These are phyloP conservation scores for Euclidium syriacum DNA, from an alignment of 345 rosid species.

Conservation along the genomic window DNA sequence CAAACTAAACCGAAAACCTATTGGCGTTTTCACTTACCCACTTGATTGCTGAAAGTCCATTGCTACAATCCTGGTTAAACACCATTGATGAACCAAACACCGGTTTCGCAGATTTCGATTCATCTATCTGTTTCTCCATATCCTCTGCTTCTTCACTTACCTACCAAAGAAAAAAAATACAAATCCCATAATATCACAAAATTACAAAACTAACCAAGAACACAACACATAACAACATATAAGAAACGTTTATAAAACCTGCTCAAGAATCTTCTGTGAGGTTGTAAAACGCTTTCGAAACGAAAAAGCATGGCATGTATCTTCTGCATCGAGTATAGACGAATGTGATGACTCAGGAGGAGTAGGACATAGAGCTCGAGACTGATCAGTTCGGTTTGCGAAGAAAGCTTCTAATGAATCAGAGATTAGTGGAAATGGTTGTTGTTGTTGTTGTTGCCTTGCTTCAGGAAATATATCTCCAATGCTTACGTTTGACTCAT, in stretches of 20 bases:
- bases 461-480: slow-evolving; percentile 12
- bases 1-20: no score
- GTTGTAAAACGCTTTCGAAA: slow-evolving; percentile 33
- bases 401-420: slow-evolving; percentile 80
- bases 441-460: slow-evolving; percentile 29
- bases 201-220: background rate
- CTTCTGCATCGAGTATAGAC: slow-evolving; percentile 88
- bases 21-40: slow-evolving; percentile 87
- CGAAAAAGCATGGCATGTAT: slow-evolving; percentile 85
- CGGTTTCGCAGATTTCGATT: slow-evolving; percentile 41
- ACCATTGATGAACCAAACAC: slow-evolving; percentile 40
- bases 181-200: background rate
- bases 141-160: slow-evolving; percentile 34
- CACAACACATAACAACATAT: background rate
- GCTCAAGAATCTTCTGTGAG: slow-evolving; percentile 26
- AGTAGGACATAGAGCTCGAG: slow-evolving; percentile 33
- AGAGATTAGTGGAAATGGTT: slow-evolving; percentile 48
- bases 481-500: slow-evolving; percentile 3
- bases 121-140: slow-evolving; percentile 28
- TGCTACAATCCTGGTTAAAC: slow-evolving; percentile 66
- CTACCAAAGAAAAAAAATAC: slow-evolving; percentile 34
- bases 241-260: background rate
- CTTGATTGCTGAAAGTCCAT: slow-evolving; percentile 83
- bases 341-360: slow-evolving; percentile 35
- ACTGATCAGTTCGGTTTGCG: slow-evolving; percentile 34